Percentiles rank a stretch among this genome's conserved stretches.
Evolutionary conservation across 805 yeast species (phyloP).

Genomic region (Candida alai): DNA sequence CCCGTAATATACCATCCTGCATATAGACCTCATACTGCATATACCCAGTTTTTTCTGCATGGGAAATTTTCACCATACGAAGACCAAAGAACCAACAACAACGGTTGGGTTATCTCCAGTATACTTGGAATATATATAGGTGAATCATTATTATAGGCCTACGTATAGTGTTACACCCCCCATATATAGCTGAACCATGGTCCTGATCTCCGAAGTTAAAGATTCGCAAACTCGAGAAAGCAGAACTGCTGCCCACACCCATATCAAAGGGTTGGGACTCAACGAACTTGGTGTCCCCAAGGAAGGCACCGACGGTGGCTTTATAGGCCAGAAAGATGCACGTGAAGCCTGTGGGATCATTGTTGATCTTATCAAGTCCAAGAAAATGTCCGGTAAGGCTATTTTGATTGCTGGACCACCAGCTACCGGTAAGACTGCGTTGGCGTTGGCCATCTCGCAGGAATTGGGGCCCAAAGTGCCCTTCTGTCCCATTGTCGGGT

Average conservation of each 20-base stretch:
- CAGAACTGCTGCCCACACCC: conserved; percentile 95
- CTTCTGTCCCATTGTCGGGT: conserved; percentile 94
- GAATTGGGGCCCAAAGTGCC: conserved; percentile 97
- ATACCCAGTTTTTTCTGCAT: too few species aligned
- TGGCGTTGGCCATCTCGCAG: conserved; percentile 93
- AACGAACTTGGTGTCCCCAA: conserved; percentile 88
- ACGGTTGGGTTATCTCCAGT: too few species aligned
- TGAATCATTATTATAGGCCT: too few species aligned
- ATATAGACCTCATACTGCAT: too few species aligned
- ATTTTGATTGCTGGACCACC: conserved; percentile 95
- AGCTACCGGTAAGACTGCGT: conserved; percentile 97
- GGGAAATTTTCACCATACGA: too few species aligned
- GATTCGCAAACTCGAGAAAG: conserved; percentile 48
- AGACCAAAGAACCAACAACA: too few species aligned
- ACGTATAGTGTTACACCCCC: too few species aligned
- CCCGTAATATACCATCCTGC: too few species aligned
- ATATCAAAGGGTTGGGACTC: conserved; percentile 89
- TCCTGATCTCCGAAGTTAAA: conserved; percentile 73
- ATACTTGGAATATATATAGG: too few species aligned
- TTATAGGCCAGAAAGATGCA: conserved; percentile 72
- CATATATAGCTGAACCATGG: conserved; percentile 57
- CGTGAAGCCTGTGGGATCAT: conserved; percentile 93
- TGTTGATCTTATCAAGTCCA: conserved; percentile 88
- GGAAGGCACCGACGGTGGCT: conserved; percentile 83
- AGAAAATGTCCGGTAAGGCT: conserved; percentile 95